Conservation (phyloP, 129 eudicot genomes). For the Escallonia herrerae region DNA sequence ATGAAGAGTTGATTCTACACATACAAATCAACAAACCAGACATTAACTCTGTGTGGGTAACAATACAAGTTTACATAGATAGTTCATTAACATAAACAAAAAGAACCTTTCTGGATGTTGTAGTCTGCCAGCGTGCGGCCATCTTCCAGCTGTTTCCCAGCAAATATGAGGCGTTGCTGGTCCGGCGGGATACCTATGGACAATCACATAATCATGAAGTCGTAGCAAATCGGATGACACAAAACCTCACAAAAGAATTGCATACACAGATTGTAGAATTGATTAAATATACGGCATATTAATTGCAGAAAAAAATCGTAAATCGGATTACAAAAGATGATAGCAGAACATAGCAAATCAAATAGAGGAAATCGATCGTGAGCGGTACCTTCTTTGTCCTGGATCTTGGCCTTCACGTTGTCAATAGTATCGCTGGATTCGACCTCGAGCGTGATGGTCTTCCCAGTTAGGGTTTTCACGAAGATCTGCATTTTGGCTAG, state of each 20-base stretch:
- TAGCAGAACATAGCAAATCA: too few relatives aligned
- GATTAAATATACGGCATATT: too few relatives aligned
- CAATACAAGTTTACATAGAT: too few relatives aligned
- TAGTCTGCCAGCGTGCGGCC: conserved; percentile 53
- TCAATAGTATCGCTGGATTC: conserved; percentile 50
- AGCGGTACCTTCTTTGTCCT: conserved; percentile 47
- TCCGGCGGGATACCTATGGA: conserved; percentile 39
- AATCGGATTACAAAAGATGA: too few relatives aligned
- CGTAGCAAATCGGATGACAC: too few relatives aligned
- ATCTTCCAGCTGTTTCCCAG: conserved; percentile 58
- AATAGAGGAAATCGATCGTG: neutral
- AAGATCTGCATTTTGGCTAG: conserved; percentile 48
- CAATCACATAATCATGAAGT: neutral
- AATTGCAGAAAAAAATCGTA: too few relatives aligned
- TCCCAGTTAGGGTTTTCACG: conserved; percentile 64
- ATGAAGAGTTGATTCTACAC: conserved; percentile 34
- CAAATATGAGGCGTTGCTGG: conserved; percentile 51
- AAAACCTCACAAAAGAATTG: too few relatives aligned
- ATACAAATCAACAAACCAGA: neutral
- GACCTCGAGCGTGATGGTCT: conserved; percentile 55
- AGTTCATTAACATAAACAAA: neutral
- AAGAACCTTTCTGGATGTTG: conserved; percentile 57
- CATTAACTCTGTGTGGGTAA: too few relatives aligned
- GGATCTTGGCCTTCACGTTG: conserved; percentile 55
- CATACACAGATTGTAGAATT: too few relatives aligned